Evolutionary conservation across 78 protist species (phyloP).

Genomic region (Planoprotostelium fungivorum): DNA sequence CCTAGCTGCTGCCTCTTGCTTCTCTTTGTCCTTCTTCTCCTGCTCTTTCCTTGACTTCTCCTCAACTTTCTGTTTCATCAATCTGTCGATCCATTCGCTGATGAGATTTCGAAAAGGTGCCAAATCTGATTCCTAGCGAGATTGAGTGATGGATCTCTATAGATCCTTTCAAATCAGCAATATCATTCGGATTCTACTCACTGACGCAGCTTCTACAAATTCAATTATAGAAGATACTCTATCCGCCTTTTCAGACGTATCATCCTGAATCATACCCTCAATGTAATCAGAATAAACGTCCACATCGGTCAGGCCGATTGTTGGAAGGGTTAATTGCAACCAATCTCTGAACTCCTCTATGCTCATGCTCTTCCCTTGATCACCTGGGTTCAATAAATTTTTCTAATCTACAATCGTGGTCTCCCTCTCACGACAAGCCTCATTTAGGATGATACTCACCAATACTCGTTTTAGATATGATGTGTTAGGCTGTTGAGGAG

Average conservation of each 20-base stretch:
- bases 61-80: background rate
- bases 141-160: background rate
- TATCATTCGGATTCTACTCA: background rate
- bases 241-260: background rate
- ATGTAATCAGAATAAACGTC: background rate
- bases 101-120: background rate
- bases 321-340: background rate
- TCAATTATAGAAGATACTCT: background rate
- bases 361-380: too few relatives aligned
- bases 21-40: background rate
- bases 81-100: background rate
- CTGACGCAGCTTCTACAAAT: background rate
- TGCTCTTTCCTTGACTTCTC: background rate
- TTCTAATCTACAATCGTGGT: too few relatives aligned
- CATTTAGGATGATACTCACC: too few relatives aligned
- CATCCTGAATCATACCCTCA: background rate
- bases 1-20: background rate
- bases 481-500: too few relatives aligned
- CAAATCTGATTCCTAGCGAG: background rate
- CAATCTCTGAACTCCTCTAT: background rate
- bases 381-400: too few relatives aligned
- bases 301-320: background rate
- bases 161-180: too few relatives aligned
- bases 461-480: too few relatives aligned
- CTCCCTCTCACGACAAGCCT: too few relatives aligned